Conservation (phyloP, 345 rosid genomes). For the Eucalyptus regnans region DNA sequence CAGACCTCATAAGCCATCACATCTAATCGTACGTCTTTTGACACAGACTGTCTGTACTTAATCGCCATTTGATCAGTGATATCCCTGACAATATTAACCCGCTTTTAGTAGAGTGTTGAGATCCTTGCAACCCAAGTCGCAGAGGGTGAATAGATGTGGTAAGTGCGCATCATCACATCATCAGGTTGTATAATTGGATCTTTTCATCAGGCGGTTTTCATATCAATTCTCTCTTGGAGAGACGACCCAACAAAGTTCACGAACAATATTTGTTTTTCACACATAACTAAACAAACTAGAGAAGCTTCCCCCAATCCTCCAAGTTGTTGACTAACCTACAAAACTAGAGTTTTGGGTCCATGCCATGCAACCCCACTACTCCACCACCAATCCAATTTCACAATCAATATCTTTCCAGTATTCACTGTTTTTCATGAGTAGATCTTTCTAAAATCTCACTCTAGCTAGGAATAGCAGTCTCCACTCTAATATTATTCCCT, state of each 20-base stretch:
- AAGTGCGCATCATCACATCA: neutral
- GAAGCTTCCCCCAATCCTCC: neutral
- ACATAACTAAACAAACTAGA: neutral
- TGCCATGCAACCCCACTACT: neutral
- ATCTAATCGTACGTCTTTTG: neutral
- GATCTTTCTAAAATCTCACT: neutral
- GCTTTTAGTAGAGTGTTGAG: neutral
- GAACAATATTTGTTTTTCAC: neutral
- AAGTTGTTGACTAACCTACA: neutral
- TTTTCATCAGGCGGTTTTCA: neutral
- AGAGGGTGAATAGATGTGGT: neutral
- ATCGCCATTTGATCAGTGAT: neutral
- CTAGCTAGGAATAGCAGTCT: neutral
- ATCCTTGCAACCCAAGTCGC: neutral
- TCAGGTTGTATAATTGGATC: neutral
- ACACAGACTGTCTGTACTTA: neutral
- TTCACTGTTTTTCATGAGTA: neutral
- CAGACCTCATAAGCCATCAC: neutral
- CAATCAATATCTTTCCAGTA: neutral
- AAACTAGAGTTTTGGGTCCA: neutral
- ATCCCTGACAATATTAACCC: neutral
- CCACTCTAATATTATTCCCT: neutral
- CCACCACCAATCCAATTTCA: neutral
- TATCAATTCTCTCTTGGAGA: neutral
- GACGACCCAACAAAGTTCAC: neutral